Evolutionary conservation across 2,329 filamentous ascomycete genomes (phyloP).

Genomic region (Epichloe elymi): DNA sequence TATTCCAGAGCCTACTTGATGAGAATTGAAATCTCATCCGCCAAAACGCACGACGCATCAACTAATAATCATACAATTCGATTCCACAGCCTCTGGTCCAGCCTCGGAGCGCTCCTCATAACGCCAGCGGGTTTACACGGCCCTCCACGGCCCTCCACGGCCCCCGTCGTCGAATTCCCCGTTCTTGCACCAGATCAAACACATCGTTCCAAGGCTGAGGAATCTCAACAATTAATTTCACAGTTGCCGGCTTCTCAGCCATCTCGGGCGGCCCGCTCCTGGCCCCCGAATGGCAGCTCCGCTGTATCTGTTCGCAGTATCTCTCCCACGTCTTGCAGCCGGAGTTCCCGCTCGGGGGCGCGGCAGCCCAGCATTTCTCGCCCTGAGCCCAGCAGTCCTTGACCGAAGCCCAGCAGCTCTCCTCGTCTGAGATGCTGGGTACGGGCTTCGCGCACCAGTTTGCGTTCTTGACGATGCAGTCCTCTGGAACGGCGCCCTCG

Average conservation of each 20-base stretch:
- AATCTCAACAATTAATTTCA: slow-evolving; percentile 19
- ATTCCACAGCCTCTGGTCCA: no score
- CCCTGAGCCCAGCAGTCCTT: slow-evolving; percentile 46
- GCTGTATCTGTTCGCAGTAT: slow-evolving; percentile 42
- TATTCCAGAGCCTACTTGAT: no score
- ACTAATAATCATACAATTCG: no score
- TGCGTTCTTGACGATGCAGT: slow-evolving; percentile 51
- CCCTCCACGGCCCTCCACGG: background rate
- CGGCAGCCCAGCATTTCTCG: slow-evolving; percentile 42
- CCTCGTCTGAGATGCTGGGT: slow-evolving; percentile 37
- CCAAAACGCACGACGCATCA: no score
- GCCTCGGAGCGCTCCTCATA: no score
- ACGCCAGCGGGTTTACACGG: background rate
- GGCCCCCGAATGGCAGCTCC: slow-evolving; percentile 26
- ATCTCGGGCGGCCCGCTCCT: slow-evolving; percentile 36
- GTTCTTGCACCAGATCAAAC: background rate
- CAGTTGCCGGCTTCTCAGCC: slow-evolving; percentile 21
- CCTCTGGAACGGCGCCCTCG: slow-evolving; percentile 37
- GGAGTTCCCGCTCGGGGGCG: slow-evolving; percentile 45
- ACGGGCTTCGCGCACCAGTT: slow-evolving; percentile 62
- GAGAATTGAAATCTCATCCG: no score
- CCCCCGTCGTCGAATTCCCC: background rate
- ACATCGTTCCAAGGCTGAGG: slow-evolving; percentile 17
- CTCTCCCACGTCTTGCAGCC: slow-evolving; percentile 50
- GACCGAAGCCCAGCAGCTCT: slow-evolving; percentile 46